Evolutionary conservation across 2,329 filamentous ascomycete genomes (phyloP).

Genomic region (Neurospora sp.): DNA sequence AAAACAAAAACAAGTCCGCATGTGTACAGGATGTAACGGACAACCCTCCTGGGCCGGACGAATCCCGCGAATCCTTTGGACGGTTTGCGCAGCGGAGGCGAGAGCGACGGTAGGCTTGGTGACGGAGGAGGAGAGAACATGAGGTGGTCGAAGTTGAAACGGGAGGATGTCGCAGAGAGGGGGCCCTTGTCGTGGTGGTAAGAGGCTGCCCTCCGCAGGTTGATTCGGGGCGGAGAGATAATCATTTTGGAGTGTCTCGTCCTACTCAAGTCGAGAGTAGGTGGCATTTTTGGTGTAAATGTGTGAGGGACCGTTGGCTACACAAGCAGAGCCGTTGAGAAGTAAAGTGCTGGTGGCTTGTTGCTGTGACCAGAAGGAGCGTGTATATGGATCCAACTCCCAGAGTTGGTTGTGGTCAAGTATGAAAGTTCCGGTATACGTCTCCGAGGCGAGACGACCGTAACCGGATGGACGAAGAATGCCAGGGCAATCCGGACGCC

Average conservation of each 20-base stretch:
- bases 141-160: slow-evolving; percentile 58
- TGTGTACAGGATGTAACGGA: slow-evolving; percentile 36
- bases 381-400: not conserved
- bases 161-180: slow-evolving; percentile 49
- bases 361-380: not conserved
- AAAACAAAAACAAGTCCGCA: slow-evolving; percentile 37
- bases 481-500: not conserved
- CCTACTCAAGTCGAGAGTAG: slow-evolving; percentile 35
- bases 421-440: not conserved
- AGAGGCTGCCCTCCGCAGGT: slow-evolving; percentile 47
- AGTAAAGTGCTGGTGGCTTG: not conserved
- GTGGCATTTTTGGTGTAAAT: slow-evolving; percentile 28
- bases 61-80: slow-evolving; percentile 32
- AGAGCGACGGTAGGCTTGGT: slow-evolving; percentile 57
- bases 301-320: slow-evolving; percentile 1
- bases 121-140: slow-evolving; percentile 59
- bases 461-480: not conserved
- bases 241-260: slow-evolving; percentile 39
- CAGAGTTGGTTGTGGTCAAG: not conserved
- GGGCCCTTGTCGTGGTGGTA: slow-evolving; percentile 46
- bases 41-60: slow-evolving; percentile 42
- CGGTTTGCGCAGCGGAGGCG: slow-evolving; percentile 55
- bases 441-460: not conserved
- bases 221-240: slow-evolving; percentile 45
- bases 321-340: not conserved